Evolutionary conservation across 192 early-diverging fungal species (phyloP).

Genomic region (Obelidium mucronatum): DNA sequence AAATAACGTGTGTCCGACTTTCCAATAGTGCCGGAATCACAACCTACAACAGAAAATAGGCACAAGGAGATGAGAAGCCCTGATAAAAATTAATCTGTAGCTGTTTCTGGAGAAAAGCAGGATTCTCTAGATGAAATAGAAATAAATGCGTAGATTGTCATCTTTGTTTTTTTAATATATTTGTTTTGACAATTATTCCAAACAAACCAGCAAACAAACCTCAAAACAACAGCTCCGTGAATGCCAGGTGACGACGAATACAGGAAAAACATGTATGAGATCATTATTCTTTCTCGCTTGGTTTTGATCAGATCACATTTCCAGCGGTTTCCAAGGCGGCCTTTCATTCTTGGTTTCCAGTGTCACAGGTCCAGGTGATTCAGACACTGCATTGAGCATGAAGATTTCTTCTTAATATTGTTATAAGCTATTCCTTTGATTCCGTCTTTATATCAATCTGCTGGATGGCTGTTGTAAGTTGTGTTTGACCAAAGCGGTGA

Average conservation of each 20-base stretch:
- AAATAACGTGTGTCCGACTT: too few relatives aligned
- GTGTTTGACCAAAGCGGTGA: background rate
- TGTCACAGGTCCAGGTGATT: slow-evolving; percentile 54
- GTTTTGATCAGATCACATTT: background rate
- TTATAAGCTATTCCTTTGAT: slow-evolving; percentile 49
- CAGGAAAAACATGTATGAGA: slow-evolving; percentile 43
- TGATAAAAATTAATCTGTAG: too few relatives aligned
- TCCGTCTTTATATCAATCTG: slow-evolving; percentile 64
- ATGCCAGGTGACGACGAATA: slow-evolving; percentile 38
- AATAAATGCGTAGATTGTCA: too few relatives aligned
- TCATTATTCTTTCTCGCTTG: background rate
- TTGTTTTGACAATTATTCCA: background rate
- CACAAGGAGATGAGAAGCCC: too few relatives aligned
- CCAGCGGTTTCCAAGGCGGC: slow-evolving; percentile 56
- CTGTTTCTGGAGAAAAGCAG: too few relatives aligned
- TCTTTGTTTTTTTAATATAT: background rate
- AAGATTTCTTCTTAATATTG: background rate
- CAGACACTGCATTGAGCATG: background rate
- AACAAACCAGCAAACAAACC: background rate
- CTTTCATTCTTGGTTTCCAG: slow-evolving; percentile 53
- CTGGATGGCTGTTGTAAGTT: slow-evolving; percentile 58
- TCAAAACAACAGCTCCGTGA: slow-evolving; percentile 15
- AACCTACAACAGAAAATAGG: too few relatives aligned
- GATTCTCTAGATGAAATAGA: too few relatives aligned
- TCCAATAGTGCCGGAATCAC: too few relatives aligned